phyloP scores from a whole-genome alignment of 2,329 filamentous ascomycete species.

The Hypoxylon sp. region DNA sequence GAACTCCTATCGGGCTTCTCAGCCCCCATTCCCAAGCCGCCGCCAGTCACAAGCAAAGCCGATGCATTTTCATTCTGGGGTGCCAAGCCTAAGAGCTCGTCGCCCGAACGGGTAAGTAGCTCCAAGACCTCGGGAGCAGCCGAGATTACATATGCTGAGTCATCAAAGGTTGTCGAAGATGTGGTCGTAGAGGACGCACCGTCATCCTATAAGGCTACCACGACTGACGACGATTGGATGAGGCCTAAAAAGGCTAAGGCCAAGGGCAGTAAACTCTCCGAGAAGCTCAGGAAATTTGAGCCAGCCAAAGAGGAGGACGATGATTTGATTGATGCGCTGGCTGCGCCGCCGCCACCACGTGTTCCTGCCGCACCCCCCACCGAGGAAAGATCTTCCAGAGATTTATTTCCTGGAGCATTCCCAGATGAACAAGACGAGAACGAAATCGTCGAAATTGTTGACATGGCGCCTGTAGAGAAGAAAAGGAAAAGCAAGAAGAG shows the following conservation, averaged over 20 bases:
- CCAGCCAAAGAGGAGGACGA: constrained; percentile 55
- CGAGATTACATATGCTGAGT: constrained; percentile 67
- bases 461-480: constrained; percentile 62
- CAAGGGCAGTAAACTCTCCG: constrained; percentile 67
- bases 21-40: constrained; percentile 29
- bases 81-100: constrained; percentile 58
- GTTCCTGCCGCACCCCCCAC: constrained; percentile 50
- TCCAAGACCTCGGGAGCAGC: constrained; percentile 51
- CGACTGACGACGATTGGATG: constrained; percentile 57
- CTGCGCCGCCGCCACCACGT: constrained; percentile 59
- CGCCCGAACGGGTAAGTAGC: constrained; percentile 52
- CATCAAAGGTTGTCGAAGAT: constrained; percentile 65
- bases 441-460: constrained; percentile 67
- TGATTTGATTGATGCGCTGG: constrained; percentile 56
- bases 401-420: constrained; percentile 54
- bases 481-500: constrained; percentile 62
- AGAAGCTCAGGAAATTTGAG: constrained; percentile 72
- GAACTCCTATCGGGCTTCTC: constrained; percentile 50
- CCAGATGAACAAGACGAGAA: constrained; percentile 55
- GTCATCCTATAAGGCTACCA: constrained; percentile 56
- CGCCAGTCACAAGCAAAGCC: constrained; percentile 19
- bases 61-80: constrained; percentile 73
- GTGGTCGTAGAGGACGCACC: constrained; percentile 58
- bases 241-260: constrained; percentile 64
- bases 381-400: constrained; percentile 58